phyloP scores from a whole-genome alignment of 2,329 filamentous ascomycete species.

The Aspergillus nomiae region DNA sequence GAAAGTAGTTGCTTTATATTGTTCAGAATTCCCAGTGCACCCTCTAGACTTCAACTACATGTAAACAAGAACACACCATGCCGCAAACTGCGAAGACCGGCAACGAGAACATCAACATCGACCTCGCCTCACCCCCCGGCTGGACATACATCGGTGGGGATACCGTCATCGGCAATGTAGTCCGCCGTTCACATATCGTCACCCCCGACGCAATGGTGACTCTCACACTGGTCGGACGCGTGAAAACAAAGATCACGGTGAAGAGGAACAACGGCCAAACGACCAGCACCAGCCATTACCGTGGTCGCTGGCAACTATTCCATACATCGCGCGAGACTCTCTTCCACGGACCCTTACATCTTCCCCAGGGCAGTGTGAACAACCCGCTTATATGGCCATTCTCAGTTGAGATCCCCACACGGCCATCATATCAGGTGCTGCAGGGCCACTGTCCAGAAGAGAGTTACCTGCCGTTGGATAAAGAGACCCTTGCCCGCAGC shows the following conservation, averaged over 20 bases:
- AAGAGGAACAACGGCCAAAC: not conserved
- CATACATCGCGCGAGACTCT: slow-evolving; percentile 4
- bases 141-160: slow-evolving; percentile 21
- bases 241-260: slow-evolving; percentile 17
- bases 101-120: slow-evolving; percentile 6
- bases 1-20: not conserved
- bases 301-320: slow-evolving; percentile 15
- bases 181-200: slow-evolving; percentile 18
- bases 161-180: slow-evolving; percentile 22
- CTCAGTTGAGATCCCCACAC: slow-evolving; percentile 16
- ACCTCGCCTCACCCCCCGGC: slow-evolving; percentile 18
- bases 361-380: slow-evolving; percentile 7
- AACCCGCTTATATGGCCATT: slow-evolving; percentile 20
- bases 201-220: slow-evolving; percentile 18
- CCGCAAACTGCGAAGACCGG: not conserved
- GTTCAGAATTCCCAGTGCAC: not conserved
- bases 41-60: not conserved
- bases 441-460: not conserved
- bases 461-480: slow-evolving; percentile 18
- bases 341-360: slow-evolving; percentile 20
- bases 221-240: slow-evolving; percentile 15
- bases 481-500: slow-evolving; percentile 4
- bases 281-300: slow-evolving; percentile 7
- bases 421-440: not conserved
- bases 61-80: not conserved